These are phyloP conservation scores for Lichtheimia ornata DNA, from an alignment of 371 early-diverging fungal genomes.

Conservation along the genomic window DNA sequence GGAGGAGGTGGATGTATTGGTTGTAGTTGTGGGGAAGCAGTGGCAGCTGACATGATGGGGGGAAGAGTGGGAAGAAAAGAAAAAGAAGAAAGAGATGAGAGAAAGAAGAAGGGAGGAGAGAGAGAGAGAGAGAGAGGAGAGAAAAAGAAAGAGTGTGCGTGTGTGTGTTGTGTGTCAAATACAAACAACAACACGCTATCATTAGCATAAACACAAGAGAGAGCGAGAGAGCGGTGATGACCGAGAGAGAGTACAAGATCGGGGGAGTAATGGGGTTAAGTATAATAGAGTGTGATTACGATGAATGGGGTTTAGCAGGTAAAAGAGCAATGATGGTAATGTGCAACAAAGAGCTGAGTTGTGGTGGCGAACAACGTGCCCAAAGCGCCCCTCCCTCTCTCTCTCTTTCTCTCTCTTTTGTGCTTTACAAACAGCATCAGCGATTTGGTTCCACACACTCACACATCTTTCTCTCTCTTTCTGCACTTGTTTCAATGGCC, in stretches of 20 bases:
- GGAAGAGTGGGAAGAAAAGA: background rate
- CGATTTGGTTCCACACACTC: conserved; percentile 3
- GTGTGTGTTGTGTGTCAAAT: no score
- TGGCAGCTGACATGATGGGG: conserved; percentile 2
- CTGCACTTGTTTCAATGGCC: conserved; percentile 28
- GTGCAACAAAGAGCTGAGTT: no score
- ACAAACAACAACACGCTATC: no score
- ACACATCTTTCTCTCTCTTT: background rate
- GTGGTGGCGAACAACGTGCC: background rate
- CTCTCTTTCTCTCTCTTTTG: background rate
- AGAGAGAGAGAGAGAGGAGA: background rate
- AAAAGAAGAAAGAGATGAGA: conserved; percentile 1
- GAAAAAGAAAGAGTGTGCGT: background rate
- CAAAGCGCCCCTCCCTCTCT: background rate
- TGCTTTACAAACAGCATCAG: background rate
- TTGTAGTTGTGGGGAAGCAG: background rate
- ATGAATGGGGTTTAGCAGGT: no score
- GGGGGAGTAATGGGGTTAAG: no score
- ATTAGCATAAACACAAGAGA: no score
- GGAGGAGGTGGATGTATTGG: background rate
- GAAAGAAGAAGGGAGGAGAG: background rate
- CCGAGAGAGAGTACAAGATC: no score
- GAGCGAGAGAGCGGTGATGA: no score
- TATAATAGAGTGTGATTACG: no score
- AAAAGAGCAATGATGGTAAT: no score